phyloP scores from a whole-genome alignment of 768 basidiomycete genomes.

The Tulasnella sp. region DNA sequence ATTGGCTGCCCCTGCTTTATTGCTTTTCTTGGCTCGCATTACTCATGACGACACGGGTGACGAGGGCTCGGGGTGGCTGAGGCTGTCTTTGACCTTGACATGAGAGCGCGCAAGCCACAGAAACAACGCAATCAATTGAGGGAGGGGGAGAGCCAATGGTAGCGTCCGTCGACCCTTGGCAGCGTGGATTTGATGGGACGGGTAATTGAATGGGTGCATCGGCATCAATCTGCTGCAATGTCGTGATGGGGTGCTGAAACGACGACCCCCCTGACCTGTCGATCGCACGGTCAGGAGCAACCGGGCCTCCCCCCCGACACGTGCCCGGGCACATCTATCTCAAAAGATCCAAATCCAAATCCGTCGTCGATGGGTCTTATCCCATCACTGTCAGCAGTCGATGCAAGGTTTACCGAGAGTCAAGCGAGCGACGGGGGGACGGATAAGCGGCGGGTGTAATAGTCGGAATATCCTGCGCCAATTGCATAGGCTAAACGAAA shows the following conservation, averaged over 20 bases:
- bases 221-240: neutral
- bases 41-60: neutral
- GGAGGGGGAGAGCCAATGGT: neutral
- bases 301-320: neutral
- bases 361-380: neutral
- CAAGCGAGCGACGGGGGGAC: neutral
- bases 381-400: neutral
- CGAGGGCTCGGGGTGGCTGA: neutral
- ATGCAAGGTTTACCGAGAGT: neutral
- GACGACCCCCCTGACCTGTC: neutral
- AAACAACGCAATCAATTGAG: slow-evolving; percentile 3
- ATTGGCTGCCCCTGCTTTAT: neutral
- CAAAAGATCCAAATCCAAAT: neutral
- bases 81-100: neutral
- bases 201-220: neutral
- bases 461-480: slow-evolving; percentile 7
- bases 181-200: neutral
- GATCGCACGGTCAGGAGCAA: slow-evolving; percentile 1
- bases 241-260: neutral
- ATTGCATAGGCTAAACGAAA: neutral
- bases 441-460: neutral
- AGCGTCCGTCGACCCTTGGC: neutral
- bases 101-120: neutral
- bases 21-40: neutral
- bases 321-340: neutral